These are phyloP conservation scores for Cordyceps pruinosa DNA, from an alignment of 2,329 filamentous ascomycete species.

Conservation along the genomic window DNA sequence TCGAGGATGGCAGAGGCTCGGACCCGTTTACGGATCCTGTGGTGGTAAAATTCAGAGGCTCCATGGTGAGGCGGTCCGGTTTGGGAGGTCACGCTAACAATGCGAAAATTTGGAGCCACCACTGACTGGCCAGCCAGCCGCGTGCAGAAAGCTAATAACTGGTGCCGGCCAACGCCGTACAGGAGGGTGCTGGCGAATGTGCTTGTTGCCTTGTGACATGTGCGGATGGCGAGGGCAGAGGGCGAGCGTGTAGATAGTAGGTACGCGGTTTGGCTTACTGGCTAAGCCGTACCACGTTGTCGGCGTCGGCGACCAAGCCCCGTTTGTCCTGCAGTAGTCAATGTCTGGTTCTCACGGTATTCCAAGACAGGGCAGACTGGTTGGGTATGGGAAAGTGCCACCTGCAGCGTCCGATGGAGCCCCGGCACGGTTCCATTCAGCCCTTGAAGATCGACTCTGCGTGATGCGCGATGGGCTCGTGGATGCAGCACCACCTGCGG, in stretches of 20 bases:
- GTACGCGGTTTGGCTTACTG: neutral
- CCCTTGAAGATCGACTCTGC: constrained; percentile 8
- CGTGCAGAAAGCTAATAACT: neutral
- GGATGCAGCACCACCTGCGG: neutral
- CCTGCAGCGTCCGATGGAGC: constrained; percentile 3
- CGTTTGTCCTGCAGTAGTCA: neutral
- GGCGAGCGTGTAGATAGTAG: neutral
- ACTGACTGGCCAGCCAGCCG: constrained; percentile 12
- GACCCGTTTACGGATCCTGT: constrained; percentile 19
- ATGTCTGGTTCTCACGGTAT: neutral
- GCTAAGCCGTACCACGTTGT: neutral
- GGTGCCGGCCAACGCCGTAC: neutral
- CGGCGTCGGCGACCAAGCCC: neutral
- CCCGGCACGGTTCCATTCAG: constrained; percentile 1
- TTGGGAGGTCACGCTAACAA: constrained; percentile 8
- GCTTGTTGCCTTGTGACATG: constrained; percentile 2
- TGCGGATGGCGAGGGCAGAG: constrained; percentile 1
- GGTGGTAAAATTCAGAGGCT: constrained; percentile 20
- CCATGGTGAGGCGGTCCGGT: constrained; percentile 16
- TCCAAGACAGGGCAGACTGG: neutral
- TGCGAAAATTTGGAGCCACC: constrained; percentile 9
- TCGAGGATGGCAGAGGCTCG: constrained; percentile 13
- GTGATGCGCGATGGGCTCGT: constrained; percentile 6
- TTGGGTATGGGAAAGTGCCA: neutral
- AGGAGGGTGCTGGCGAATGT: neutral